phyloP scores from a whole-genome alignment of 1,284 basidiomycete species.

The Trametes polyzona region DNA sequence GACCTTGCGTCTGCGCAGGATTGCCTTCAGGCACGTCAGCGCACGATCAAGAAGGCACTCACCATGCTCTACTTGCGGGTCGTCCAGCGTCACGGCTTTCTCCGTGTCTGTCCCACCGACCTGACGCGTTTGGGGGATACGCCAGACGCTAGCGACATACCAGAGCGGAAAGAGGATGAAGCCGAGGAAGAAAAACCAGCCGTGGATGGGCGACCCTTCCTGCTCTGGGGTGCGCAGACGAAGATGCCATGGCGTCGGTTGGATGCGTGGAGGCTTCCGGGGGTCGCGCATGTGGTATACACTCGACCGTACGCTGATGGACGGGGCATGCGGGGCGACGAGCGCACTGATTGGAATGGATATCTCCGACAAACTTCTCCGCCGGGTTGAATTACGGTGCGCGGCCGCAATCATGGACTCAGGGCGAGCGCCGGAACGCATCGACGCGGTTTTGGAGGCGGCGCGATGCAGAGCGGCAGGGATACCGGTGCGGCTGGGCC shows the following conservation, averaged over 20 bases:
- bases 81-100: constrained; percentile 73
- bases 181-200: constrained; percentile 77
- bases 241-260: constrained; percentile 63
- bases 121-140: constrained; percentile 61
- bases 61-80: constrained; percentile 79
- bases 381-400: constrained; percentile 13
- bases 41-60: constrained; percentile 33
- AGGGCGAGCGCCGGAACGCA: constrained; percentile 28
- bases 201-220: constrained; percentile 67
- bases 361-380: constrained; percentile 35
- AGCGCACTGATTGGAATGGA: constrained; percentile 81
- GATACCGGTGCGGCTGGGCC: constrained; percentile 50
- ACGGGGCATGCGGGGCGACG: constrained; percentile 76
- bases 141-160: constrained; percentile 71
- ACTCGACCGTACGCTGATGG: constrained; percentile 51
- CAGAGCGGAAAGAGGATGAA: constrained; percentile 77
- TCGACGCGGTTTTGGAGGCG: constrained; percentile 41
- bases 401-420: constrained; percentile 25
- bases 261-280: constrained; percentile 58
- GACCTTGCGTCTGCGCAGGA: constrained; percentile 58
- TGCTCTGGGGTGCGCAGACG: constrained; percentile 54
- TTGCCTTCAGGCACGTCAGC: constrained; percentile 6
- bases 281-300: constrained; percentile 81
- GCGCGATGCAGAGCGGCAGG: constrained; percentile 40
- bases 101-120: constrained; percentile 63